A percentile compares a stretch with the other conserved stretches of the same genome.
These are phyloP conservation scores for Emericellopsis atlantica DNA, from an alignment of 2,329 filamentous ascomycete genomes.

Conservation along the genomic window DNA sequence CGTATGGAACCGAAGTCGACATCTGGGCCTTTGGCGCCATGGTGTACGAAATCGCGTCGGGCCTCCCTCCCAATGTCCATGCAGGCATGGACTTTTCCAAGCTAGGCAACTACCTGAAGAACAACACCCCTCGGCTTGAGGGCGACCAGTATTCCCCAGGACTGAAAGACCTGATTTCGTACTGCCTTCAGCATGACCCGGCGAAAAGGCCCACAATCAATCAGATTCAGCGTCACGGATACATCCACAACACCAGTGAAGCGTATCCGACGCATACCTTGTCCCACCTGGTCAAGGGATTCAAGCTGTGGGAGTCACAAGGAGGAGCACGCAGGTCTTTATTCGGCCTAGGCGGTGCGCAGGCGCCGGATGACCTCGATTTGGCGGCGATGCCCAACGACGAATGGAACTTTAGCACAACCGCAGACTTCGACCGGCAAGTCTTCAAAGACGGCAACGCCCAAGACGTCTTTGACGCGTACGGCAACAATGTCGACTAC, in stretches of 20 bases:
- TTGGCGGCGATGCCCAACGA: conserved; percentile 36
- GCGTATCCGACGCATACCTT: conserved; percentile 53
- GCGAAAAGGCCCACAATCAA: conserved; percentile 57
- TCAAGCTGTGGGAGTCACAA: conserved; percentile 62
- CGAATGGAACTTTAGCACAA: conserved; percentile 58
- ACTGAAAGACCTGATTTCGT: conserved; percentile 58
- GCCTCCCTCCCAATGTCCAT: conserved; percentile 56
- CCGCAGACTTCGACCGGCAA: conserved; percentile 48
- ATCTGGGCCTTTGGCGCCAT: conserved; percentile 81
- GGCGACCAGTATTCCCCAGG: conserved; percentile 58
- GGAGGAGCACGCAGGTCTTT: conserved; percentile 58
- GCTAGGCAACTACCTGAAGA: conserved; percentile 43
- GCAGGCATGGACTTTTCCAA: conserved; percentile 34
- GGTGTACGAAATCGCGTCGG: conserved; percentile 69
- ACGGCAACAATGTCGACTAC: conserved; percentile 46
- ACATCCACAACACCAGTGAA: conserved; percentile 49
- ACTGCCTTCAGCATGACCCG: conserved; percentile 59
- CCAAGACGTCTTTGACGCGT: conserved; percentile 48
- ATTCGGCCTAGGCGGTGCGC: conserved; percentile 46
- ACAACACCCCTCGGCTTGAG: conserved; percentile 55
- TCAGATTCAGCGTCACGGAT: conserved; percentile 56
- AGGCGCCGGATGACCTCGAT: conserved; percentile 31
- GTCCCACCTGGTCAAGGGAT: conserved; percentile 55
- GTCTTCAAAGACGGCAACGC: conserved; percentile 39
- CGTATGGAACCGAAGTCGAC: conserved; percentile 62